Base-by-base conservation (phyloP, 768 basidiomycete species). In the Phanerodontia chrysosporium region DNA sequence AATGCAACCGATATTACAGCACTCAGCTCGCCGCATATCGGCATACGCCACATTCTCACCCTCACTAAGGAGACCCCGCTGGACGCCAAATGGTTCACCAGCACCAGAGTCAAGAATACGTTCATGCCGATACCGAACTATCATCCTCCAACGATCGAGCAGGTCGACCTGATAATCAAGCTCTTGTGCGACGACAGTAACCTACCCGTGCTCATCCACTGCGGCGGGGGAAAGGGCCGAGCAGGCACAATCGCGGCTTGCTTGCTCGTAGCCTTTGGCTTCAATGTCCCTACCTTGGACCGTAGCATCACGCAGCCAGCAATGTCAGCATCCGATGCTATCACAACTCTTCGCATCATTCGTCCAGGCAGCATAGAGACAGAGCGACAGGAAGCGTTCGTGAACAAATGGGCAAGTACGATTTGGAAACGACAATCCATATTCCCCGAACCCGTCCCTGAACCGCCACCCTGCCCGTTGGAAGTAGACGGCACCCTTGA, bases 201-300 rank as follows among this genome's bases (percentile, higher is more conserved):
- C 13, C 67, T 78, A 1, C 83, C 84, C 0, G 62, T 83, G 8
- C 70, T 86, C 14, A 71, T 86, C 2, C 84, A 86, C 60, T 86
- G 84, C 64, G 84, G 82, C 3, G 84, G 83, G 6, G 85, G 84
- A 2, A 84, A 83, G 61, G 84, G 84, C 0, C 77, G 83, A 10
- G 83, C 84, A 24, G 84, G 85, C 16, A 84, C 82, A 1, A 81
- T 85, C 0, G 78, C 80, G 5, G 85, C 84, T 0, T 84, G 83
- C 61, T 84, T 83, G 62, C 72, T 87, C 49, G 77, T 77, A 27
- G 83, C 83, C 0, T 83, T 76, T 64, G 83, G 84, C 1, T 85
- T 84, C 68, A 67, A 68, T 14, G 72, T 69, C 32, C 78, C 80
- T n/a, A 58, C 58, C 0, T n/a, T n/a, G 18, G 64, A 67, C n/a